These are phyloP conservation scores for Coccomyxa subellipsoidea DNA, from an alignment of 163 green algal genomes.

Conservation along the genomic window DNA sequence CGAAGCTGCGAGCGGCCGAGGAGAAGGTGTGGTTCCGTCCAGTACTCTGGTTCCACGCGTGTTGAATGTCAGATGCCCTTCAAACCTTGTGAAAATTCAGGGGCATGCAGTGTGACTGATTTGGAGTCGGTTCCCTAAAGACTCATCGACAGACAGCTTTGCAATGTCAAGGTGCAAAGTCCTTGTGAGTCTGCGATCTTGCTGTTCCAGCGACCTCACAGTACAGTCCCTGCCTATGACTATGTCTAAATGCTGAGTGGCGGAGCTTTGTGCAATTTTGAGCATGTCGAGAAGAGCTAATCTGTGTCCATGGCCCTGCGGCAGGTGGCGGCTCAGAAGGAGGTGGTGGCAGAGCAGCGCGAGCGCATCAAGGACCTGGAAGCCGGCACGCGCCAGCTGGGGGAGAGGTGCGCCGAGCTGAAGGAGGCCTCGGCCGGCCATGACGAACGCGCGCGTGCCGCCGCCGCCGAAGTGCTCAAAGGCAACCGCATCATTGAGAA, in stretches of 20 bases:
- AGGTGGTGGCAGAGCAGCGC: conserved; percentile 55
- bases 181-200: no score
- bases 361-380: conserved; percentile 51
- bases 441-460: conserved; percentile 58
- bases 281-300: no score
- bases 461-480: conserved; percentile 65
- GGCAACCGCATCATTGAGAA: conserved; percentile 79
- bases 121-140: no score
- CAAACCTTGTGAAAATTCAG: no score
- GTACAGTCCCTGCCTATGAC: no score
- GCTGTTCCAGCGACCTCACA: no score
- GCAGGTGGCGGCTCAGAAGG: conserved; percentile 42
- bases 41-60: not conserved
- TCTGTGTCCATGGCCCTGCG: not conserved
- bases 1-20: conserved; percentile 45
- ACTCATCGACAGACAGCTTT: no score
- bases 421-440: conserved; percentile 46
- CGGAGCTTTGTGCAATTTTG: no score
- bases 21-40: conserved; percentile 49
- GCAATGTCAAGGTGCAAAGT: no score
- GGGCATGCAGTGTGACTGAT: no score
- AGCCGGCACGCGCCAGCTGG: conserved; percentile 21
- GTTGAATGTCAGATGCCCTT: no score
- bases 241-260: no score
- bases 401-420: conserved; percentile 64